Base-by-base conservation (phyloP, 768 basidiomycete genomes). In the Chiua virens region DNA sequence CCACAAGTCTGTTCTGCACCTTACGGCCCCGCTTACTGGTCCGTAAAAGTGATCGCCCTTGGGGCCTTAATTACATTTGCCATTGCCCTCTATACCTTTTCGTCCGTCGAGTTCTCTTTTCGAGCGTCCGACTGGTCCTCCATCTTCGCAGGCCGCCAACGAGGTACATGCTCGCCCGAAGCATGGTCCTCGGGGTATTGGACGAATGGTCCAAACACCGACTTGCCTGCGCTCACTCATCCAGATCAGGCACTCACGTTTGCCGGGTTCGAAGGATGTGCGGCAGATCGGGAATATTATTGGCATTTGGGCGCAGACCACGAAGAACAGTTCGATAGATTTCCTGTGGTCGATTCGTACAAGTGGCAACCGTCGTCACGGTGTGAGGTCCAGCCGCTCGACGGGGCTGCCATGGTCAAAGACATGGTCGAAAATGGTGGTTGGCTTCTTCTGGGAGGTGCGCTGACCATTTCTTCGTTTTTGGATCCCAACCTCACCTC, bases 351-450 rank as follows among this genome's bases (percentile, higher is more conserved):
- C 8, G 69, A 75, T 30, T 75, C 77, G 1, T 86, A 78, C 65
- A 64, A 66, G 44, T 86, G 84, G 85, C 59, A 67, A 1, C 81
- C 83, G 3, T 73, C 75, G 6, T 58, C 69, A 14, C 50, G 57
- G 8, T 86, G 84, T 56, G 59, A 72, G 2, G 58, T 80, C 28
- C 67, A 69, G 11, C 71, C 72, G 13, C 67, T 82, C 49, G 61
- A 74, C 47, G 62, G 69, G 15, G 73, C 71, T 35, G 67, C 66
- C 10, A 67, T 87, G 42, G 71, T 87, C 38, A 72, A 67, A 50
- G 77, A 84, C 54, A 66, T 87, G 61, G 83, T 85, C 14, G 79
- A 85, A 60, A 71, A 79, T n/a, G 86, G 85, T 13, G 86, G 86
- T 3, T 87, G 86, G 86, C 69, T 86, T 15, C 57, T 87, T 8